phyloP scores from a whole-genome alignment of 2,329 filamentous ascomycete genomes.

The Fusarium coffeatum region DNA sequence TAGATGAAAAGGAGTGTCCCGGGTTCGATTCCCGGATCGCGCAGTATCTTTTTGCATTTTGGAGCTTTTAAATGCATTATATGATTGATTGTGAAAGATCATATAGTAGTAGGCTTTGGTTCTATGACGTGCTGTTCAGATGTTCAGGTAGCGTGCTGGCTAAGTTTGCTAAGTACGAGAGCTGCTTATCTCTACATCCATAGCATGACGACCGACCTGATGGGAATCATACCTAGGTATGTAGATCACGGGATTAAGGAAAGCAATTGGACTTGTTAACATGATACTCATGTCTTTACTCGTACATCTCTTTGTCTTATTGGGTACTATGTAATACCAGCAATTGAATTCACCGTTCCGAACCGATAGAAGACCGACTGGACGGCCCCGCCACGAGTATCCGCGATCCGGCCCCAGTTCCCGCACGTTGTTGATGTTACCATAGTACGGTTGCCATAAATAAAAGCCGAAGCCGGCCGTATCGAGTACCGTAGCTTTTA shows the following conservation, averaged over 20 bases:
- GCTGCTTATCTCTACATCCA: background rate
- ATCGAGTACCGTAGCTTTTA: conserved; percentile 6
- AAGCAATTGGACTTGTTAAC: background rate
- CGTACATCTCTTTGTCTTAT: background rate
- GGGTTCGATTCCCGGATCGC: conserved; percentile 54
- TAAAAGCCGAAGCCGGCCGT: conserved; percentile 36
- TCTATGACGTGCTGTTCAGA: background rate
- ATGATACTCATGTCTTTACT: background rate
- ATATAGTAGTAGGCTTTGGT: background rate
- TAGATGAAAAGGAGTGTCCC: conserved; percentile 44
- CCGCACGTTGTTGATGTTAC: conserved; percentile 15
- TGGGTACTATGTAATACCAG: background rate
- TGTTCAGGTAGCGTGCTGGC: background rate
- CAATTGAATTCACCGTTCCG: background rate
- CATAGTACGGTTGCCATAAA: background rate
- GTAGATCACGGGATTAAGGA: background rate
- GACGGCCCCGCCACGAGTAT: background rate
- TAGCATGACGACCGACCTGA: no score
- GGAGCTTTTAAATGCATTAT: background rate
- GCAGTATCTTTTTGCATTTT: conserved; percentile 39
- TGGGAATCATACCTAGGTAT: background rate
- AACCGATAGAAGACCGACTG: conserved; percentile 18
- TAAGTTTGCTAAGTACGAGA: background rate
- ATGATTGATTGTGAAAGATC: background rate
- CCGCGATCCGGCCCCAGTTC: conserved; percentile 26